Base-by-base conservation (phyloP, 495 filamentous ascomycete species). In the Xylaria grammica region DNA sequence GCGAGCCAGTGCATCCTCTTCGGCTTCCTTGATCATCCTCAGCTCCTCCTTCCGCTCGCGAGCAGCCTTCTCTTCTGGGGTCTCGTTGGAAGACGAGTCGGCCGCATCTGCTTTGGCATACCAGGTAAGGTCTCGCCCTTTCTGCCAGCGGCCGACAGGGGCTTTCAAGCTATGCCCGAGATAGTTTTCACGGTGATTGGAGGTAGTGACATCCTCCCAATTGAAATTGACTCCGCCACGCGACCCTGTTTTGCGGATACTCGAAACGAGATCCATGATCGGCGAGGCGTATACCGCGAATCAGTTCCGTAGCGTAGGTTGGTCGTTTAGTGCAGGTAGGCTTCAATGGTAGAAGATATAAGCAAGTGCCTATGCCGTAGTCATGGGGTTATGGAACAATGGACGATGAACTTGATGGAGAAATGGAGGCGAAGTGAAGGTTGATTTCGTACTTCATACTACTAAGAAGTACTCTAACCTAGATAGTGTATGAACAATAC, bases 101-200 rank as follows among this genome's bases (percentile, higher is more conserved):
- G 77, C 71, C 20, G 75, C 68, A 22, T 92, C 86, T 15, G 79
- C 82, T 73, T 91, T 94, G 3, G 94, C 87, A 67, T 98, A 98
- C 95, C 95, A 98, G 44, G 74, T 81, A 6, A 97, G 80, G 68
- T 99, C 94, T 60, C 85, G 86, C n/a, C 87, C 86, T 67, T 95
- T 91, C 68, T 97, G 93, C 95, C 96, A 99, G 53, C 95, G 91
- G 11, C 95, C 95, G 11, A 98, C 96, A 0, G 95, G 89, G 70
- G 95, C 95, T 87, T 96, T 99, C 55, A 99, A 73, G 24, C 91
- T 96, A 75, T 99, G 95, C 45, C 96, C 95, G 0, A 99, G 89
- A 75, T 99, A 99, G 77, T 99, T 97, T 74, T 99, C 94, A 69
- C 95, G 92, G 69, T 97, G 93, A 44, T 84, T 77, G 42, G 92